These are phyloP conservation scores for Castanopsis chinensis DNA, from an alignment of 306 rosid genomes.

Conservation along the genomic window DNA sequence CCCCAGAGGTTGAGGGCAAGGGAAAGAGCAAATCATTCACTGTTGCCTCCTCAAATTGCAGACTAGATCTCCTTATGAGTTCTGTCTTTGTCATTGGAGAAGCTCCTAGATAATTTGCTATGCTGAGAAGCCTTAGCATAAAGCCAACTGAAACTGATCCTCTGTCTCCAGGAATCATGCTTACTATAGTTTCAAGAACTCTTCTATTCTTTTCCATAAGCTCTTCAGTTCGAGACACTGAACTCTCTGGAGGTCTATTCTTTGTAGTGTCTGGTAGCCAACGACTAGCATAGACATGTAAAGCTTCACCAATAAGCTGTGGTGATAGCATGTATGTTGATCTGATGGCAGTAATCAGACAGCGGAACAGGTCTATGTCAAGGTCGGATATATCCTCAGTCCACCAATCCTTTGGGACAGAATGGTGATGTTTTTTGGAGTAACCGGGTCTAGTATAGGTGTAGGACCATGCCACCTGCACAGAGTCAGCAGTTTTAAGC, in stretches of 20 bases:
- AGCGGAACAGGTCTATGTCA: slow-evolving; percentile 75
- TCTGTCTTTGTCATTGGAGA: slow-evolving; percentile 69
- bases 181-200: slow-evolving; percentile 68
- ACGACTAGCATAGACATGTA: slow-evolving; percentile 83
- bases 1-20: slow-evolving; percentile 50
- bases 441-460: slow-evolving; percentile 97
- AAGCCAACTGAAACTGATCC: slow-evolving; percentile 82
- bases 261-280: slow-evolving; percentile 68
- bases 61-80: slow-evolving; percentile 65
- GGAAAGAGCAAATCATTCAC: slow-evolving; percentile 71
- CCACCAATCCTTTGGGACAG: slow-evolving; percentile 99
- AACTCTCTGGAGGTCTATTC: slow-evolving; percentile 30
- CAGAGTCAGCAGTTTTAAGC: slow-evolving; percentile 22
- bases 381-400: slow-evolving; percentile 92
- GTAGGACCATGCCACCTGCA: slow-evolving; percentile 92
- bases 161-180: slow-evolving; percentile 79
- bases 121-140: slow-evolving; percentile 65
- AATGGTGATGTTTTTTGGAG: slow-evolving; percentile 55
- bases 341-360: slow-evolving; percentile 66
- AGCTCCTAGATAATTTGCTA: slow-evolving; percentile 54
- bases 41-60: slow-evolving; percentile 78
- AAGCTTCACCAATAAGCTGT: slow-evolving; percentile 89
- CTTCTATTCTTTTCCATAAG: slow-evolving; percentile 42
- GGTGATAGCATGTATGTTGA: slow-evolving; percentile 71
- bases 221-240: slow-evolving; percentile 48